Conservation (phyloP, 768 basidiomycete genomes). For the Phanerochaete sordida region DNA sequence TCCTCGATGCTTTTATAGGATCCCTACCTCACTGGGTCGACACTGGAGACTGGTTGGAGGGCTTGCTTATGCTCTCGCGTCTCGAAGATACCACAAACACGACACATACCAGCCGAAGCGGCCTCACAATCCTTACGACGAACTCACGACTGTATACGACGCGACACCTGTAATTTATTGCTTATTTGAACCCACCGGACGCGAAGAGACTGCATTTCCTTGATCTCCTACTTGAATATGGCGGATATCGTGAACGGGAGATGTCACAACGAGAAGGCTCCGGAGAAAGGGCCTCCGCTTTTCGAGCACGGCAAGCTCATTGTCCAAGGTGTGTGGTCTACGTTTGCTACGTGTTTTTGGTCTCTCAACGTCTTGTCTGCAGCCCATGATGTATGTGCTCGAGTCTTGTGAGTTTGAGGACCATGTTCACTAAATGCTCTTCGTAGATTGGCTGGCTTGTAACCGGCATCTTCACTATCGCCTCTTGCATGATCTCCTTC, state of each 20-base stretch:
- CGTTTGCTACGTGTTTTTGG: not conserved
- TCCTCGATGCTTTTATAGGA: not conserved
- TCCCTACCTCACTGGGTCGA: not conserved
- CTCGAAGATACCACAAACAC: not conserved
- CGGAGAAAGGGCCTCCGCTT: constrained; percentile 49
- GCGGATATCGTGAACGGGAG: constrained; percentile 25
- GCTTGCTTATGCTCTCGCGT: not conserved
- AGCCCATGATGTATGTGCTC: constrained; percentile 1
- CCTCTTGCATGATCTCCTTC: constrained; percentile 54
- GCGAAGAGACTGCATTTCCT: not conserved
- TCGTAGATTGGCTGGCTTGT: constrained; percentile 67
- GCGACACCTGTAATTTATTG: not conserved
- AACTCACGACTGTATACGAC: not conserved
- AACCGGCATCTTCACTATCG: constrained; percentile 52
- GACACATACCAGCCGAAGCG: not conserved
- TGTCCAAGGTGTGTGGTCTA: constrained; percentile 53
- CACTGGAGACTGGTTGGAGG: not conserved
- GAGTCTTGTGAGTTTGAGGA: not conserved
- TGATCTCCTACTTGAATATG: constrained; percentile 5
- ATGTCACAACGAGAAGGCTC: constrained; percentile 38
- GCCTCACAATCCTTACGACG: not conserved
- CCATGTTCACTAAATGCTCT: not conserved
- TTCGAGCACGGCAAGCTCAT: constrained; percentile 58
- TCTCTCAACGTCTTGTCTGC: constrained; percentile 54
- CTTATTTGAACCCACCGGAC: not conserved